Percentiles rank a stretch among this genome's conserved stretches.
Conservation (phyloP, 306 rosid species). For the Fragaria nilgerrensis region DNA sequence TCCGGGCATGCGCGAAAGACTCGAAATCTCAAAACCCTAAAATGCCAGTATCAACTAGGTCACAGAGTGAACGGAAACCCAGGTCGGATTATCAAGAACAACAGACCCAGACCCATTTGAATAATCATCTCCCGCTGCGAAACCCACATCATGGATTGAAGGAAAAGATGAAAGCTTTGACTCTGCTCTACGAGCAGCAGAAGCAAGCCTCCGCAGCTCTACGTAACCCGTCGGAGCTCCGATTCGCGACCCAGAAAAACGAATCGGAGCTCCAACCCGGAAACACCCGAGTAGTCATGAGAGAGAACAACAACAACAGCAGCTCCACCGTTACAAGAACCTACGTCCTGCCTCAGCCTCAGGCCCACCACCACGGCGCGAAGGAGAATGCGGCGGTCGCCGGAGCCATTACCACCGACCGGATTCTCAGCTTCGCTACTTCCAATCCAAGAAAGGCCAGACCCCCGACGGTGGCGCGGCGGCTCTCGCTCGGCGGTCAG, state of each 20-base stretch:
- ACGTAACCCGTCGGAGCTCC: constrained; percentile 40
- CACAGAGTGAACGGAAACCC: constrained; percentile 43
- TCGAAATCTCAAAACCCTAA: not conserved
- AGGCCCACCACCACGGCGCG: constrained; percentile 22
- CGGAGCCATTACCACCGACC: constrained; percentile 30
- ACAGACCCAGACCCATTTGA: constrained; percentile 1
- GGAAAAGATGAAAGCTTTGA: constrained; percentile 82
- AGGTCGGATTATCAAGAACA: constrained; percentile 38
- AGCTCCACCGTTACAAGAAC: constrained; percentile 55
- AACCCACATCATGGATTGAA: constrained; percentile 88
- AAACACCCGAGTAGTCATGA: constrained; percentile 38
- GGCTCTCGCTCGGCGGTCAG: constrained; percentile 52
- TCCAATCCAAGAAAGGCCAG: constrained; percentile 49
- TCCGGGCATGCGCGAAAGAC: constrained; percentile 41
- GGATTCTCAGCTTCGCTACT: constrained; percentile 56
- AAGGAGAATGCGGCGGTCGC: constrained; percentile 54
- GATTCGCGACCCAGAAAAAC: constrained; percentile 35
- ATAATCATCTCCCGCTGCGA: constrained; percentile 36
- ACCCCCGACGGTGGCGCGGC: constrained; percentile 49
- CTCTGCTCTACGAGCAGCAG: constrained; percentile 83
- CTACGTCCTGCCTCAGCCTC: constrained; percentile 58
- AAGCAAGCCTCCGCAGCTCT: constrained; percentile 68
- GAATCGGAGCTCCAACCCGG: constrained; percentile 13
- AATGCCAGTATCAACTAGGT: constrained; percentile 95
- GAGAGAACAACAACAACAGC: constrained; percentile 44